A percentile compares a stretch with the other conserved stretches of the same genome.
phyloP scores from a whole-genome alignment of 495 filamentous ascomycete species.

The Aspergillus leporis region DNA sequence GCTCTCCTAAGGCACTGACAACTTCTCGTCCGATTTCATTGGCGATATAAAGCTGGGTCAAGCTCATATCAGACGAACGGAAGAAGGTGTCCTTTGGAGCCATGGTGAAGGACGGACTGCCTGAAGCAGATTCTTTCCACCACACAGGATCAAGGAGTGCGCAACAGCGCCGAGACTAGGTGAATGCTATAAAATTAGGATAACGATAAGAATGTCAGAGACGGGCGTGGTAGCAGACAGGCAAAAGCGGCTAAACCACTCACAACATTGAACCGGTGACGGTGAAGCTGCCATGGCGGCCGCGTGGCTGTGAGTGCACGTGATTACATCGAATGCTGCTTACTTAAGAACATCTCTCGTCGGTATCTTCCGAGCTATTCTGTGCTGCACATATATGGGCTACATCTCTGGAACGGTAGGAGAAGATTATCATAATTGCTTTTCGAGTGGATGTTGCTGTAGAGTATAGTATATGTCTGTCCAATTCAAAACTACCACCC shows the following conservation, averaged over 20 bases:
- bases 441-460: not conserved
- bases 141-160: conserved; percentile 18
- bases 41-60: conserved; percentile 98
- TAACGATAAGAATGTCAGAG: conserved; percentile 15
- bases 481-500: conserved; percentile 5
- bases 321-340: conserved; percentile 3
- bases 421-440: not conserved
- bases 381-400: too few relatives aligned
- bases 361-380: not conserved
- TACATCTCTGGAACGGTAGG: not conserved
- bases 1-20: conserved; percentile 91
- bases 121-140: conserved; percentile 32
- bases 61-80: conserved; percentile 99
- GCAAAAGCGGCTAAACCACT: conserved; percentile 2
- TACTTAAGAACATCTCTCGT: not conserved
- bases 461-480: not conserved
- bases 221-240: not conserved
- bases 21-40: conserved; percentile 98
- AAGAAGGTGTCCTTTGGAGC: conserved; percentile 85
- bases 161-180: conserved; percentile 6
- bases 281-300: conserved; percentile 16
- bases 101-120: conserved; percentile 42
- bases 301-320: conserved; percentile 26
- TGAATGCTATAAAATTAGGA: conserved; percentile 6
- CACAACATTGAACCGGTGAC: conserved; percentile 13